phyloP scores from a whole-genome alignment of 2,329 filamentous ascomycete species.

The Trichothecium roseum region DNA sequence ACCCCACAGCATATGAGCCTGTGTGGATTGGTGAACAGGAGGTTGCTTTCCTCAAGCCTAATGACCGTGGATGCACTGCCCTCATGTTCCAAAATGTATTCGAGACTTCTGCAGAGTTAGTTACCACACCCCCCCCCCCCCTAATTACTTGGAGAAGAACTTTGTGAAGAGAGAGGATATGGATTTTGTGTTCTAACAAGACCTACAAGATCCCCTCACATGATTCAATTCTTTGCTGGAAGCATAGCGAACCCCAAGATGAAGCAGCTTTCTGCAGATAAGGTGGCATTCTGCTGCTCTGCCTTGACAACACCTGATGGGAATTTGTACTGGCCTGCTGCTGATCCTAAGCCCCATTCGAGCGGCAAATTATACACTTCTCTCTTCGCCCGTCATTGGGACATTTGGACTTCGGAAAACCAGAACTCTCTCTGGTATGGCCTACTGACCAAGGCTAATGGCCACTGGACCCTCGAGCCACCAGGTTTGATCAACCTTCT shows the following conservation, averaged over 20 bases:
- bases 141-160: not conserved
- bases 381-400: conserved; percentile 77
- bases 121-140: conserved; percentile 2
- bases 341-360: conserved; percentile 47
- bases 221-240: conserved; percentile 39
- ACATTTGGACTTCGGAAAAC: conserved; percentile 60
- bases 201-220: conserved; percentile 22
- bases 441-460: conserved; percentile 37
- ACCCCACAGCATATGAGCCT: conserved; percentile 56
- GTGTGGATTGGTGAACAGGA: conserved; percentile 65
- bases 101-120: conserved; percentile 28
- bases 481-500: conserved; percentile 53
- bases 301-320: conserved; percentile 60
- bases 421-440: conserved; percentile 66
- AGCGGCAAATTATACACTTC: conserved; percentile 62
- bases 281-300: conserved; percentile 46
- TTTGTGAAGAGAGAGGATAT: no score
- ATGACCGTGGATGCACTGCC: conserved; percentile 34
- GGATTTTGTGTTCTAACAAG: no score
- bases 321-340: conserved; percentile 54
- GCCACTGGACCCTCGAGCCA: conserved; percentile 29
- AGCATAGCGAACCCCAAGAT: conserved; percentile 49
- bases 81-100: conserved; percentile 29
- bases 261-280: conserved; percentile 36
- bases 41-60: conserved; percentile 42